Percentiles rank a stretch among this genome's conserved stretches.
phyloP scores from a whole-genome alignment of 2,329 filamentous ascomycete genomes.

The Madurella mycetomatis region DNA sequence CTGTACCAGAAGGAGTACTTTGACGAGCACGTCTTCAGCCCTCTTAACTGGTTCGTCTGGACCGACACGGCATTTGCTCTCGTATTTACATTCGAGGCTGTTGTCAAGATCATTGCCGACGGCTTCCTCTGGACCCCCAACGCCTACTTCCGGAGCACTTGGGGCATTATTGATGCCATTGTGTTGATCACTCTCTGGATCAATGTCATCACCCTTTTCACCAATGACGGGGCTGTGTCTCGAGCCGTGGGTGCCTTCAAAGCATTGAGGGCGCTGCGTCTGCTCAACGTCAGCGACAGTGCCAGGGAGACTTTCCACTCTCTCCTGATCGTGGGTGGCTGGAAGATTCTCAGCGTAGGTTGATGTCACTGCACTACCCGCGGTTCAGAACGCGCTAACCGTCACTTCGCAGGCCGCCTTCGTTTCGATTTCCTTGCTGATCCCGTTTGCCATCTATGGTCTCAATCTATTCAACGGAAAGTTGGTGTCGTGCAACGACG shows the following conservation, averaged over 20 bases:
- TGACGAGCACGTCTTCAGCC: slow-evolving; percentile 49
- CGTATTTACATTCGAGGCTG: slow-evolving; percentile 78
- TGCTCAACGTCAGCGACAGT: slow-evolving; percentile 94
- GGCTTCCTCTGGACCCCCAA: slow-evolving; percentile 96
- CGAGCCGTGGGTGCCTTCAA: slow-evolving; percentile 95
- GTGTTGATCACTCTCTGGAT: slow-evolving; percentile 94
- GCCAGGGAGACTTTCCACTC: slow-evolving; percentile 96
- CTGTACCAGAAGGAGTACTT: slow-evolving; percentile 91
- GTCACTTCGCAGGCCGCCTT: slow-evolving; percentile 58
- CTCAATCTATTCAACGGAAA: slow-evolving; percentile 87
- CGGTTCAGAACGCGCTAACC: neutral
- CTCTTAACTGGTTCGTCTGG: slow-evolving; percentile 90
- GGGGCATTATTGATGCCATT: slow-evolving; percentile 91
- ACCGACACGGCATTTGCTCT: slow-evolving; percentile 85
- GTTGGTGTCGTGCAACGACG: slow-evolving; percentile 77
- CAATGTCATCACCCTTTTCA: slow-evolving; percentile 79
- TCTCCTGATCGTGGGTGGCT: slow-evolving; percentile 86
- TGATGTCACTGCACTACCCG: neutral
- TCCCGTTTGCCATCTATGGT: slow-evolving; percentile 95
- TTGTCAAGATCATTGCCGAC: slow-evolving; percentile 91
- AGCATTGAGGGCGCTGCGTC: slow-evolving; percentile 80
- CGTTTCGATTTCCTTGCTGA: slow-evolving; percentile 87
- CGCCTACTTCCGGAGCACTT: slow-evolving; percentile 92
- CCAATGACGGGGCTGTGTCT: slow-evolving; percentile 78
- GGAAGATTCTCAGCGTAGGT: slow-evolving; percentile 73